Conservation (phyloP, 2,329 filamentous ascomycete species). For the Leptographium wingfieldii region DNA sequence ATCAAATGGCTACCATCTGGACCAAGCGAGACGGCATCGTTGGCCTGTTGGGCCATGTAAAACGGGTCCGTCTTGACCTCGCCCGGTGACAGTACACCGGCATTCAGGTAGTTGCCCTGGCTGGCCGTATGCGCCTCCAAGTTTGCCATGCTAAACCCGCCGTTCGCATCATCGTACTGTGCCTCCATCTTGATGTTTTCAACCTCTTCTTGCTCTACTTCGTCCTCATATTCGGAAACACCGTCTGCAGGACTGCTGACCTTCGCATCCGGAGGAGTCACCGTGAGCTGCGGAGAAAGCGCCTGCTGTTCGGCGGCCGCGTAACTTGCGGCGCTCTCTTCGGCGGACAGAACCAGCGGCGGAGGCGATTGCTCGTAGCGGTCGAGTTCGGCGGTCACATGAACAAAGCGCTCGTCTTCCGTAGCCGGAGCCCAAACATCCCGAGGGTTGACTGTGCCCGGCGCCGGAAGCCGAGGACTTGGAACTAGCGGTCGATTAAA, state of each 20-base stretch:
- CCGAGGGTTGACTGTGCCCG: constrained; percentile 40
- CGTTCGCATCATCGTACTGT: background rate
- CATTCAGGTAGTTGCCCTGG: background rate
- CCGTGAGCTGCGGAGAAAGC: background rate
- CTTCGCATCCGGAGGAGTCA: background rate
- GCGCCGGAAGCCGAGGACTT: constrained; percentile 21
- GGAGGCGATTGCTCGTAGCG: constrained; percentile 20
- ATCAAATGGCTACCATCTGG: background rate
- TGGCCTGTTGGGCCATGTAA: background rate
- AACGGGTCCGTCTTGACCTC: background rate
- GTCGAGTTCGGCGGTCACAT: constrained; percentile 22
- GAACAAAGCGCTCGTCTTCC: constrained; percentile 20
- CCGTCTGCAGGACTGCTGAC: background rate
- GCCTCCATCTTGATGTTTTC: background rate
- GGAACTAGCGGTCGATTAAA: constrained; percentile 8
- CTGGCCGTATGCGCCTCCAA: background rate
- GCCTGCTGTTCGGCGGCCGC: background rate
- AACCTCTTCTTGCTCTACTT: background rate
- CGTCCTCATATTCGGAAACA: background rate
- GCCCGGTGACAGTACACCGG: background rate
- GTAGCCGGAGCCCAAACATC: constrained; percentile 36
- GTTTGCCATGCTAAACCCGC: background rate
- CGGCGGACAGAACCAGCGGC: background rate
- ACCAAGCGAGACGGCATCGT: background rate
- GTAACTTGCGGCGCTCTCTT: background rate